phyloP scores from a whole-genome alignment of 768 basidiomycete species.

The Boletales sp. region DNA sequence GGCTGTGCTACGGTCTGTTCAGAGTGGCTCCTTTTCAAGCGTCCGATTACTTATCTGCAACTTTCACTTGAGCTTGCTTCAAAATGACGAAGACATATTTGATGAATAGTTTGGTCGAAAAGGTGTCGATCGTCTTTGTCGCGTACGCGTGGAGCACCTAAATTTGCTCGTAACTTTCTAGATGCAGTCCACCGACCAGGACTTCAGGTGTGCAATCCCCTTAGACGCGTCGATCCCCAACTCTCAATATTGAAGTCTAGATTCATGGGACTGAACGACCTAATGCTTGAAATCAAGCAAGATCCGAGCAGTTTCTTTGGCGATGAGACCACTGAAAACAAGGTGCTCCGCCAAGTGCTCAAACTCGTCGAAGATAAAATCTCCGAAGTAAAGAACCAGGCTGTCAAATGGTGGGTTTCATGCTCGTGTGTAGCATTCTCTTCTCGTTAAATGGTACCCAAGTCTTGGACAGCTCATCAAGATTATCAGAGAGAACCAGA shows the following conservation, averaged over 20 bases:
- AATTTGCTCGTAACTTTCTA: conserved; percentile 26
- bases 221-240: conserved; percentile 17
- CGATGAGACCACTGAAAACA: conserved; percentile 83
- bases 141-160: neutral
- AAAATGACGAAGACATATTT: conserved; percentile 82
- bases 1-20: neutral
- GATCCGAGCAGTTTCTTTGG: conserved; percentile 72
- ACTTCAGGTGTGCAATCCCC: conserved; percentile 61
- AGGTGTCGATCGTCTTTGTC: conserved; percentile 40
- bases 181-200: conserved; percentile 92
- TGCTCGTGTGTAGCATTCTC: neutral
- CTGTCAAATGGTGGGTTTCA: conserved; percentile 80
- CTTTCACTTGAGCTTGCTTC: conserved; percentile 7
- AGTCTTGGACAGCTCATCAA: conserved; percentile 91
- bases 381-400: conserved; percentile 97
- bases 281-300: conserved; percentile 83
- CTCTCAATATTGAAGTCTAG: conserved; percentile 37
- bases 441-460: neutral
- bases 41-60: neutral
- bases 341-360: conserved; percentile 80
- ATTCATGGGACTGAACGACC: conserved; percentile 95
- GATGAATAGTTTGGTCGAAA: conserved; percentile 82
- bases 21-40: conserved; percentile 22
- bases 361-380: conserved; percentile 90
- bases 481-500: conserved; percentile 76